phyloP scores from a whole-genome alignment of 495 filamentous ascomycete genomes.

The Cercophora sp. region DNA sequence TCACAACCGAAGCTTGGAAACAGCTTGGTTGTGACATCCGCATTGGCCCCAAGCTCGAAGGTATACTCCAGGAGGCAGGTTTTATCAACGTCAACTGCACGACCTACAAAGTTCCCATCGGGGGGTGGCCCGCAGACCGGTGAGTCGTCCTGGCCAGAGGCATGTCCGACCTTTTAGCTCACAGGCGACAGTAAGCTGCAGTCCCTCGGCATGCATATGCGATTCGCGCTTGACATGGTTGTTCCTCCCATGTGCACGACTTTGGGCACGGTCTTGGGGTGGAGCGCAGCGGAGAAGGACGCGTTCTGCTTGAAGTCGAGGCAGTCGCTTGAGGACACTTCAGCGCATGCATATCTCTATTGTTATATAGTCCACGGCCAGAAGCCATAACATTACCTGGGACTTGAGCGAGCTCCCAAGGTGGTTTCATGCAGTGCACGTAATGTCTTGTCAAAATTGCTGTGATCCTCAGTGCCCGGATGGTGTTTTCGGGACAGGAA shows the following conservation, averaged over 20 bases:
- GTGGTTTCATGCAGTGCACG: no score
- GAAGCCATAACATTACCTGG: no score
- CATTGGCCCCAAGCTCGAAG: conserved; percentile 43
- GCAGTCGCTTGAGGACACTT: conserved; percentile 50
- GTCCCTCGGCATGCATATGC: conserved; percentile 41
- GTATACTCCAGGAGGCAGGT: conserved; percentile 48
- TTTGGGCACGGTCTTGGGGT: neutral
- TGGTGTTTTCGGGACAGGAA: no score
- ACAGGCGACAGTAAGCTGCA: neutral
- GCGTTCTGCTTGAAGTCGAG: conserved; percentile 50
- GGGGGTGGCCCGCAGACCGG: conserved; percentile 50
- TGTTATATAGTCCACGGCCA: conserved; percentile 29
- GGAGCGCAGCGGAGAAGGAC: conserved; percentile 44
- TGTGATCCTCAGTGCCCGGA: no score
- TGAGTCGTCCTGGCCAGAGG: no score
- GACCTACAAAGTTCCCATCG: conserved; percentile 51
- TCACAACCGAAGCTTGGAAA: conserved; percentile 23
- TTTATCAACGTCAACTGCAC: conserved; percentile 55
- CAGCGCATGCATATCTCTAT: conserved; percentile 44
- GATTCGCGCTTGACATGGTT: conserved; percentile 36
- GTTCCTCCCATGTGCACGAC: conserved; percentile 53
- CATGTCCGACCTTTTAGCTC: no score
- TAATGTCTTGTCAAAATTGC: no score
- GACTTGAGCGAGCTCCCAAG: no score
- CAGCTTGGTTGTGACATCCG: conserved; percentile 40